Conservation (phyloP, 768 basidiomycete species). For the Candolleomyces eurysporus region DNA sequence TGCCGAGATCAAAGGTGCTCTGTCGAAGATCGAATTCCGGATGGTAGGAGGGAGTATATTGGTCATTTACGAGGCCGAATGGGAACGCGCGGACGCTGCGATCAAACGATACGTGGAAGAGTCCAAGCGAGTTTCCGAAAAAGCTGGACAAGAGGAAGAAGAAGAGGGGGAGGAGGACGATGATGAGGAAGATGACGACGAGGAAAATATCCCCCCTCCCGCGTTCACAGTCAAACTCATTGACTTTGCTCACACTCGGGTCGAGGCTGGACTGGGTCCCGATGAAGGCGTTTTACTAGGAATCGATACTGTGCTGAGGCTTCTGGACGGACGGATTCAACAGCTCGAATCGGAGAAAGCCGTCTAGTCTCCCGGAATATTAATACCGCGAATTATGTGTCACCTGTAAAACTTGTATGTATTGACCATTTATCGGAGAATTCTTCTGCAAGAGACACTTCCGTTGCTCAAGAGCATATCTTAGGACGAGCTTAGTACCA, state of each 20-base stretch:
- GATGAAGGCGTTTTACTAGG: conserved; percentile 80
- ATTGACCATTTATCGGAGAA: no score
- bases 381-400: no score
- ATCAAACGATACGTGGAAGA: conserved; percentile 29
- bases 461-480: no score
- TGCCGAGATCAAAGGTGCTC: conserved; percentile 30
- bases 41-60: conserved; percentile 84
- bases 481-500: no score
- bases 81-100: conserved; percentile 39
- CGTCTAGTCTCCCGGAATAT: not conserved
- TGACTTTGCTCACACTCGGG: conserved; percentile 89
- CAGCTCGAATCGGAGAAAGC: not conserved
- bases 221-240: conserved; percentile 76
- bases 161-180: conserved; percentile 34
- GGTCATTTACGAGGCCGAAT: conserved; percentile 67
- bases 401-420: no score
- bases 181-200: conserved; percentile 35
- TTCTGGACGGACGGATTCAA: conserved; percentile 46
- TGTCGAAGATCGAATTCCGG: conserved; percentile 61
- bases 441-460: no score
- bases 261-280: conserved; percentile 67
- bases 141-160: conserved; percentile 15
- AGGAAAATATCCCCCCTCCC: conserved; percentile 38
- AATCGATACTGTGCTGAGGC: conserved; percentile 56
- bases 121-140: not conserved